Conservation (phyloP, 306 rosid species). For the Betula pendula region DNA sequence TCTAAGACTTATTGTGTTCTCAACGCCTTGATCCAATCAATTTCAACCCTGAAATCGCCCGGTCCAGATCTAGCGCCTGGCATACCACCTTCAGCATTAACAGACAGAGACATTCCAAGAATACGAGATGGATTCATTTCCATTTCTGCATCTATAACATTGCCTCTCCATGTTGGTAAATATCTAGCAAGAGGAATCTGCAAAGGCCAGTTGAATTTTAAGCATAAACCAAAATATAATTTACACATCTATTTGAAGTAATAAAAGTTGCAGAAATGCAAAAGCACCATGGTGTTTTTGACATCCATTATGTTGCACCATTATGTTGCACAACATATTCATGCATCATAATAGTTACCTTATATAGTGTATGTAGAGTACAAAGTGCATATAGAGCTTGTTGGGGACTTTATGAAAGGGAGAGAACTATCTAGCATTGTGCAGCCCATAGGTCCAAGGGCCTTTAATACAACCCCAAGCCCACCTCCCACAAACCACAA, state of each 20-base stretch:
- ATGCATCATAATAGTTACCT: neutral
- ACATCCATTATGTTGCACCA: neutral
- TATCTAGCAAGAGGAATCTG: conserved; percentile 92
- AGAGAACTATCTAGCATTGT: too few relatives aligned
- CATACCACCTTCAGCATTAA: conserved; percentile 83
- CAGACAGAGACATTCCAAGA: conserved; percentile 80
- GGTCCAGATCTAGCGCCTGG: conserved; percentile 81
- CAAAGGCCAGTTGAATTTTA: conserved; percentile 17
- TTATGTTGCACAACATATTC: neutral
- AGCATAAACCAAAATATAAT: neutral
- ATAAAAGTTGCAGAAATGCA: neutral
- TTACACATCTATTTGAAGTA: neutral
- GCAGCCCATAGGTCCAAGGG: too few relatives aligned
- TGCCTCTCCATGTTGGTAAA: conserved; percentile 93
- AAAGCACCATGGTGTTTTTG: neutral
- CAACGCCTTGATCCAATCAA: conserved; percentile 84
- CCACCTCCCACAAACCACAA: too few relatives aligned
- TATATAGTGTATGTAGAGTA: neutral
- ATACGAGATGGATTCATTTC: conserved; percentile 93
- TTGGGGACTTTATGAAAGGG: too few relatives aligned
- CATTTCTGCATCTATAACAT: conserved; percentile 64
- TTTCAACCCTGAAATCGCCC: conserved; percentile 79
- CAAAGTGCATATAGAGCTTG: too few relatives aligned
- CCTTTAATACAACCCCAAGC: too few relatives aligned
- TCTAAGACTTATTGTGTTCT: conserved; percentile 45